Conservation (phyloP, 768 basidiomycete genomes). For the Suillus tomentosus region DNA sequence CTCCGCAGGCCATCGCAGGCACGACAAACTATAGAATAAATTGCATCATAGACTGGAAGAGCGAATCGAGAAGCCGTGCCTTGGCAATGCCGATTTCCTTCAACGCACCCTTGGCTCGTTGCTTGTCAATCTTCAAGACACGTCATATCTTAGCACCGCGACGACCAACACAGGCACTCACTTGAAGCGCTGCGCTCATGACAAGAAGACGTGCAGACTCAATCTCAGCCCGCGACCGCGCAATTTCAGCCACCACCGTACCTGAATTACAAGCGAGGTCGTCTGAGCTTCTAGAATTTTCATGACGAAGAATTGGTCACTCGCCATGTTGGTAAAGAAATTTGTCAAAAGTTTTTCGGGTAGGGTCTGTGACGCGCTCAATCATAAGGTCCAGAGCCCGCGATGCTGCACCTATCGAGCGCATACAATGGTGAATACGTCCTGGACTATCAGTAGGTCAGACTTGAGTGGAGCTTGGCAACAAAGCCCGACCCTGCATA, state of each 20-base stretch:
- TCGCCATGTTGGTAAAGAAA: slow-evolving; percentile 86
- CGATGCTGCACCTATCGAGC: slow-evolving; percentile 88
- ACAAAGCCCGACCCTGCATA: slow-evolving; percentile 32
- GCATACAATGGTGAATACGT: slow-evolving; percentile 98
- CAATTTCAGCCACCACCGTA: slow-evolving; percentile 88
- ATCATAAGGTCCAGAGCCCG: slow-evolving; percentile 86
- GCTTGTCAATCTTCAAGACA: slow-evolving; percentile 76
- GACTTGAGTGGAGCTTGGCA: slow-evolving; percentile 5
- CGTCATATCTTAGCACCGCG: neutral
- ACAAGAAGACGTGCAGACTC: slow-evolving; percentile 88
- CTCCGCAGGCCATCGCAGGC: slow-evolving; percentile 83
- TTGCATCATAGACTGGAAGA: neutral
- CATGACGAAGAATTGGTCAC: slow-evolving; percentile 18
- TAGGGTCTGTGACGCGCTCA: slow-evolving; percentile 88
- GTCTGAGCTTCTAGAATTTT: neutral
- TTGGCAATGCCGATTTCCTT: slow-evolving; percentile 99
- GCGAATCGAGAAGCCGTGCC: slow-evolving; percentile 43
- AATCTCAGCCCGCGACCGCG: slow-evolving; percentile 90
- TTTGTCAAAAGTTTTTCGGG: slow-evolving; percentile 93
- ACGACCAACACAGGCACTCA: slow-evolving; percentile 22
- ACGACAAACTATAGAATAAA: slow-evolving; percentile 76
- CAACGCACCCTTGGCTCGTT: slow-evolving; percentile 89
- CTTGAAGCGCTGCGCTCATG: slow-evolving; percentile 88
- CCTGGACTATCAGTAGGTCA: slow-evolving; percentile 61
- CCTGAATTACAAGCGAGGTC: slow-evolving; percentile 43